These are phyloP conservation scores for Phytophthora melonis DNA, from an alignment of 352 stramenopile species.

Conservation along the genomic window DNA sequence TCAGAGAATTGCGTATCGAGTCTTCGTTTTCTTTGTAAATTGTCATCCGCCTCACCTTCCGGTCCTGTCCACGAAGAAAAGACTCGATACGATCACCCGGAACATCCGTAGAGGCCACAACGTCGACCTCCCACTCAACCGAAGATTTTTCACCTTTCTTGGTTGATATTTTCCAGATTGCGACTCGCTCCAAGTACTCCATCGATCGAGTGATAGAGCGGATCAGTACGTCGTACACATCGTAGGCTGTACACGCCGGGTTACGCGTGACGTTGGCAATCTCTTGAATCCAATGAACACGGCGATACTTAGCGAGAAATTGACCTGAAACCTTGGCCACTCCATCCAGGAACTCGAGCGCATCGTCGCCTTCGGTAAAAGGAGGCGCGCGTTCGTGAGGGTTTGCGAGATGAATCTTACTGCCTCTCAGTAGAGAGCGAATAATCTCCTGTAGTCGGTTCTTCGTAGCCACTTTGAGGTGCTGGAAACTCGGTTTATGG, in stretches of 20 bases:
- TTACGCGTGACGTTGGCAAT: slow-evolving; percentile 57
- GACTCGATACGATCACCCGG: slow-evolving; percentile 66
- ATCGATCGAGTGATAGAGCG: slow-evolving; percentile 57
- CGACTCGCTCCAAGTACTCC: slow-evolving; percentile 49
- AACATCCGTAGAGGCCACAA: slow-evolving; percentile 63
- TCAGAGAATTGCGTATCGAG: slow-evolving; percentile 19
- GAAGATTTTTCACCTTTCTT: background rate
- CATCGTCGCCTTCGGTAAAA: slow-evolving; percentile 64
- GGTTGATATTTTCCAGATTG: slow-evolving; percentile 64
- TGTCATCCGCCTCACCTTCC: slow-evolving; percentile 67
- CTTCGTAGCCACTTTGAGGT: slow-evolving; percentile 61
- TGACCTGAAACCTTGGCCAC: slow-evolving; percentile 47
- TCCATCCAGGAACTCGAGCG: slow-evolving; percentile 58
- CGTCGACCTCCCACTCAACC: slow-evolving; percentile 49
- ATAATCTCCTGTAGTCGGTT: slow-evolving; percentile 68
- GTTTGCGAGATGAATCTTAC: slow-evolving; percentile 50
- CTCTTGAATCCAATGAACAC: slow-evolving; percentile 63
- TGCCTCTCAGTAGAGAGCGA: slow-evolving; percentile 49
- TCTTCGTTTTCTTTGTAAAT: slow-evolving; percentile 63
- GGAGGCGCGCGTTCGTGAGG: slow-evolving; percentile 10
- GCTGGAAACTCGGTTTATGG: slow-evolving; percentile 57
- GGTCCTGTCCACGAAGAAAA: slow-evolving; percentile 67
- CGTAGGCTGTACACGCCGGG: slow-evolving; percentile 45
- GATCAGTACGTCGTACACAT: slow-evolving; percentile 66
- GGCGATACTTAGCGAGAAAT: slow-evolving; percentile 60